Base-by-base conservation (phyloP, 495 filamentous ascomycete species). In the Daldinia concentrica region DNA sequence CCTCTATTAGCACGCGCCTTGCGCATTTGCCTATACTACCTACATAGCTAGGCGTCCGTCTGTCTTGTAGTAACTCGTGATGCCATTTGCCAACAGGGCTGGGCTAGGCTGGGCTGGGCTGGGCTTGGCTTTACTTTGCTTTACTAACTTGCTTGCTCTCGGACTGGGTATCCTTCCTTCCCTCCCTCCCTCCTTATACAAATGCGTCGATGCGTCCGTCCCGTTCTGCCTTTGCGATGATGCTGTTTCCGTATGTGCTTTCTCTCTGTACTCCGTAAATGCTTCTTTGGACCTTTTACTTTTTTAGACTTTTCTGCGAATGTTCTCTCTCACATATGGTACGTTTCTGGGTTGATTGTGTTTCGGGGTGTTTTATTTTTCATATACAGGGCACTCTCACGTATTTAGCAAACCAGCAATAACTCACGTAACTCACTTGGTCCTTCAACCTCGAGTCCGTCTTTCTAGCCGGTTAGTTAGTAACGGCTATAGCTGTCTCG, bases 191-290 rank as follows among this genome's bases (percentile, higher is more conserved):
- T 62, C 58, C 63, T 39, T 63, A 39, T 68, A 57, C 55, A 60
- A 67, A 48, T 48, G 43, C 19, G 19, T 24, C 43, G 17, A 48
- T 48, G 43, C 43, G 43, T 64, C 64, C 59, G 64, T 61, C 64
- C 60, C 67, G 58, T 58, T 60, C 62, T 64, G 54, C 50, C 56
- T 50, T 30, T 45, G 55, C 54, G 45, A 71, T 71, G 45, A 71
- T 71, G 63, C 41, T 54, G 51, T 58, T 54, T 62, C 55, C 60
- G 36, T 60, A 22, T 45, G 60, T 57, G 52, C 32, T 69, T 32
- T 34, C 26, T 54, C 48, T 61, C 29, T 64, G 45, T 72, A 56
- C 60, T 68, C 60, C 69, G 61, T 56, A 62, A 63, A 69, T 68
- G 69, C 69, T 59, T 58, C 69, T 59, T 58, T 58, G 6, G 50